phyloP scores from a whole-genome alignment of 1,139 yeast genomes.

The Geotrichum candidum region DNA sequence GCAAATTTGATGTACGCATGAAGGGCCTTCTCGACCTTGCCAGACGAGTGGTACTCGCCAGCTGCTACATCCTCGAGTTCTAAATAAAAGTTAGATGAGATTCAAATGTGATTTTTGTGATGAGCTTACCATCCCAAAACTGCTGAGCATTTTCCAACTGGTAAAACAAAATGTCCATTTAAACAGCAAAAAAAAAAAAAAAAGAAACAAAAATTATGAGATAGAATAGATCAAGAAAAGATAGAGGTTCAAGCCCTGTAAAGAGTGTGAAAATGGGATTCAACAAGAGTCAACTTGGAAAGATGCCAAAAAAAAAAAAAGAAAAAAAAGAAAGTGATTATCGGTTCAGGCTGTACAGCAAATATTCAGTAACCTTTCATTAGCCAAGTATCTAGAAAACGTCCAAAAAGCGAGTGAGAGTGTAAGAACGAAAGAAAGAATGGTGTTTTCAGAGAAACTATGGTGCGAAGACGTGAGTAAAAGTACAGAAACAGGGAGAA shows the following conservation, averaged over 20 bases:
- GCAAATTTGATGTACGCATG: conserved; percentile 29
- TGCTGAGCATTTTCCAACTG: conserved; percentile 31
- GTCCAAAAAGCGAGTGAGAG: neutral
- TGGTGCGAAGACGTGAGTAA: neutral
- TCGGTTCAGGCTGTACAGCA: neutral
- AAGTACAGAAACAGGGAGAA: neutral
- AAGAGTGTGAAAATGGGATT: neutral
- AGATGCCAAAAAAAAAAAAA: neutral
- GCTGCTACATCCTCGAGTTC: conserved; percentile 28
- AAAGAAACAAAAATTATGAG: neutral
- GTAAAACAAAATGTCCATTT: conserved; percentile 32
- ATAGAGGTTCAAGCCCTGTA: neutral
- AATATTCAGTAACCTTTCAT: neutral
- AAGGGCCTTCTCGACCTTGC: conserved; percentile 26
- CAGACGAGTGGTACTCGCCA: conserved; percentile 27
- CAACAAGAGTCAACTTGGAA: neutral
- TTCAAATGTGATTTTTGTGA: neutral
- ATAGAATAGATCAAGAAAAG: neutral
- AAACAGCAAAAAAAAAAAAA: neutral
- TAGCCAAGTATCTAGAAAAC: neutral
- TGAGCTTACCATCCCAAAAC: conserved; percentile 32
- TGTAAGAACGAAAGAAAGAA: neutral
- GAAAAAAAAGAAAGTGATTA: neutral
- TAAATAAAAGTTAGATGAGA: neutral
- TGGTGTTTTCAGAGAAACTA: neutral